Percentiles rank a stretch among this genome's conserved stretches.
Evolutionary conservation across 768 basidiomycete species (phyloP).

Genomic region (Mycena pura): DNA sequence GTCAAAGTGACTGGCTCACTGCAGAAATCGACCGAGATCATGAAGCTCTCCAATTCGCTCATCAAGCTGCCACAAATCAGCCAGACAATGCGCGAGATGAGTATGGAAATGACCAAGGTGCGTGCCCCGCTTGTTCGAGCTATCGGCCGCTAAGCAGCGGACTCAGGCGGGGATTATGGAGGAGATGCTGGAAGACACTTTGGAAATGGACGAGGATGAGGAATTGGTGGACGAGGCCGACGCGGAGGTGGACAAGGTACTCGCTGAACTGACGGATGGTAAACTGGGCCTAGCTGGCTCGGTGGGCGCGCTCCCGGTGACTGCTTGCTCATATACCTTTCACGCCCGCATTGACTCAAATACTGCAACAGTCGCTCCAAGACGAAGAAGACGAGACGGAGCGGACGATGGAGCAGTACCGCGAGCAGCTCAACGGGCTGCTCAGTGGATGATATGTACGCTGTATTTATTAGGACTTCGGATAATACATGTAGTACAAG

Average conservation of each 20-base stretch:
- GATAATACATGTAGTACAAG: conserved; percentile 9
- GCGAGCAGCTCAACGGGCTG: conserved; percentile 86
- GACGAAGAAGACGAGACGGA: conserved; percentile 87
- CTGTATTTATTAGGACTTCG: conserved; percentile 9
- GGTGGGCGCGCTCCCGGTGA: conserved; percentile 76
- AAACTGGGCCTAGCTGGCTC: conserved; percentile 88
- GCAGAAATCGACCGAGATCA: conserved; percentile 98
- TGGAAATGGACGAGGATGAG: conserved; percentile 93
- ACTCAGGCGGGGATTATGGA: conserved; percentile 93
- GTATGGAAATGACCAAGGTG: conserved; percentile 99
- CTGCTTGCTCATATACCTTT: conserved; percentile 38
- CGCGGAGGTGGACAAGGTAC: conserved; percentile 94
- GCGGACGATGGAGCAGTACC: conserved; percentile 88
- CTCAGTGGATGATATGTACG: conserved; percentile 61
- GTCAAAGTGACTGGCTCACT: conserved; percentile 96
- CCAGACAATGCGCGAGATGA: conserved; percentile 95
- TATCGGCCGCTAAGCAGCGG: background rate
- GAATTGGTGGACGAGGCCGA: conserved; percentile 97
- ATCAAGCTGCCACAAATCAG: conserved; percentile 93
- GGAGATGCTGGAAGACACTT: conserved; percentile 95
- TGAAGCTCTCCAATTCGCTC: conserved; percentile 95
- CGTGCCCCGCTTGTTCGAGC: conserved; percentile 17
- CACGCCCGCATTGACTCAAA: conserved; percentile 15
- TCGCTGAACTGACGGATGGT: conserved; percentile 95
- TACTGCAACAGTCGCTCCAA: conserved; percentile 55